A percentile compares a stretch with the other conserved stretches of the same genome.
phyloP scores from a whole-genome alignment of 495 filamentous ascomycete genomes.

The Lepidopterella palustris region DNA sequence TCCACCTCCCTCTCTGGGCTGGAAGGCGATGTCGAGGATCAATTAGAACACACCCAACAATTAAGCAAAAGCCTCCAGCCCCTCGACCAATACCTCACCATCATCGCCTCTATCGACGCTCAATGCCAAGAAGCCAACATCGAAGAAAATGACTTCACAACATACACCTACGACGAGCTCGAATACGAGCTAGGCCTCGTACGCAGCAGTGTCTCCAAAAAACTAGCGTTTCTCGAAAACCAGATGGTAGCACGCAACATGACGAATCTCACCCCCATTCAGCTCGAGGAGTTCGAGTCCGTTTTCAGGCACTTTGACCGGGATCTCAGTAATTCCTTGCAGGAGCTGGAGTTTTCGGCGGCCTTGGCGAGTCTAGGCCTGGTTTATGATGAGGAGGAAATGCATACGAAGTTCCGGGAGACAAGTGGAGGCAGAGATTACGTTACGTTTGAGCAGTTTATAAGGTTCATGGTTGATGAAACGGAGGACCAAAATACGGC shows the following conservation, averaged over 20 bases:
- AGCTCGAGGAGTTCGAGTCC: slow-evolving; percentile 94
- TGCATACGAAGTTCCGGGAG: slow-evolving; percentile 82
- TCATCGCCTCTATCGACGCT: slow-evolving; percentile 71
- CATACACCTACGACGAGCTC: slow-evolving; percentile 93
- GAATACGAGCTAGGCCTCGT: slow-evolving; percentile 90
- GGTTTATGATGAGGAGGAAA: slow-evolving; percentile 91
- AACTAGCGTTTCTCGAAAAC: slow-evolving; percentile 93
- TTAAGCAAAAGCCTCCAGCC: slow-evolving; percentile 77
- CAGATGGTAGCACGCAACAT: slow-evolving; percentile 95
- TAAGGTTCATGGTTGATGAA: slow-evolving; percentile 96
- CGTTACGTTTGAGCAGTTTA: slow-evolving; percentile 97
- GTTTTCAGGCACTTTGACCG: slow-evolving; percentile 97
- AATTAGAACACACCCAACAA: slow-evolving; percentile 73
- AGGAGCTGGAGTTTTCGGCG: slow-evolving; percentile 90
- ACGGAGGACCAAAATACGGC: slow-evolving; percentile 98
- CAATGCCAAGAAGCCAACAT: slow-evolving; percentile 96
- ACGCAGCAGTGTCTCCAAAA: slow-evolving; percentile 84
- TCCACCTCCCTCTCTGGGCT: slow-evolving; percentile 87
- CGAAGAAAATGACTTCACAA: slow-evolving; percentile 98
- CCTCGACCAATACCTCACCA: slow-evolving; percentile 77
- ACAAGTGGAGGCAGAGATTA: slow-evolving; percentile 66
- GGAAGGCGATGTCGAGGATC: slow-evolving; percentile 92
- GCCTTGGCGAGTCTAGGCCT: slow-evolving; percentile 88
- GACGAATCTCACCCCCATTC: slow-evolving; percentile 97
- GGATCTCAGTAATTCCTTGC: slow-evolving; percentile 83